These are phyloP conservation scores for Oryza officinalis DNA, from an alignment of 176 grass and related monocot species.

Conservation along the genomic window DNA sequence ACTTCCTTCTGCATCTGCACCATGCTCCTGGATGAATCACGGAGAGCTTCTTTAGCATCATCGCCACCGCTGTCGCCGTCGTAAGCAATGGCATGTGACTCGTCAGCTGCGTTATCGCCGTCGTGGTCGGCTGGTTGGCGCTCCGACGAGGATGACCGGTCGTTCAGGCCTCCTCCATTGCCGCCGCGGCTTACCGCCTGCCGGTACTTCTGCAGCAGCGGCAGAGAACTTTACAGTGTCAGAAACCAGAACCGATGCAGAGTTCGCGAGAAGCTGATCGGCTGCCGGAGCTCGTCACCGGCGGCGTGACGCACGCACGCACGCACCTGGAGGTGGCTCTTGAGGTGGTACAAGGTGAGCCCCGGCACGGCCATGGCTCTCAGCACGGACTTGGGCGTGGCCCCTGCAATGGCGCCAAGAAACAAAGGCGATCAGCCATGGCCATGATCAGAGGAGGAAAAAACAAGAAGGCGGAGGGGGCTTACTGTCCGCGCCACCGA, in stretches of 20 bases:
- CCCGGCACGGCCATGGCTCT: slow-evolving; percentile 65
- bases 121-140: slow-evolving; percentile 19
- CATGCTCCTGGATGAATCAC: slow-evolving; percentile 46
- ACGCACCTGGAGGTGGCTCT: slow-evolving; percentile 90
- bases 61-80: background rate
- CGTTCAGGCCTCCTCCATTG: slow-evolving; percentile 29
- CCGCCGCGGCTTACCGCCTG: slow-evolving; percentile 48
- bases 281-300: background rate
- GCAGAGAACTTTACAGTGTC: background rate
- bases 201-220: slow-evolving; percentile 70
- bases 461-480: background rate
- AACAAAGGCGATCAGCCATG: background rate
- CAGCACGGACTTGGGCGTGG: slow-evolving; percentile 84
- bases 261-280: background rate
- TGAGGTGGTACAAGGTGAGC: slow-evolving; percentile 86
- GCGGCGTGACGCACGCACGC: background rate
- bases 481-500: slow-evolving; percentile 85
- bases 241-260: slow-evolving; percentile 4
- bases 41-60: background rate
- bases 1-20: slow-evolving; percentile 68
- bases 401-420: slow-evolving; percentile 56
- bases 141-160: slow-evolving; percentile 34
- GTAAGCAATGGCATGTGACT: slow-evolving; percentile 3
- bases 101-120: background rate
- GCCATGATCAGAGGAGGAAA: background rate